Percentiles rank a stretch among this genome's conserved stretches.
Conservation (phyloP, 225 moss, liverwort and hornwort species). For the Ulota crispa region DNA sequence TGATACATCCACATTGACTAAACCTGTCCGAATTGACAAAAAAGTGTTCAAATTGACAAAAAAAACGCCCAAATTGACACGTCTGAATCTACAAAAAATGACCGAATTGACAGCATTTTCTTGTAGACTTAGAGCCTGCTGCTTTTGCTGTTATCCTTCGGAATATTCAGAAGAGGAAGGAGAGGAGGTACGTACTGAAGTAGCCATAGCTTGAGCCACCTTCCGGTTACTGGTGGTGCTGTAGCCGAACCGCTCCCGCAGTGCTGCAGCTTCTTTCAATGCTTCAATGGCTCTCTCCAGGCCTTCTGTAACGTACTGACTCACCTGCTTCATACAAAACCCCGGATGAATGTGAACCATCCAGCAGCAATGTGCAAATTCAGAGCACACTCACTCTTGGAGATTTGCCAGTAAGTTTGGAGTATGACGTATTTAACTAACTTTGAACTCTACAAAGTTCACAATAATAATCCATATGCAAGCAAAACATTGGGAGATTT, state of each 20-base stretch:
- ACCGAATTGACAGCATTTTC: too few relatives aligned
- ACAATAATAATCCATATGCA: too few relatives aligned
- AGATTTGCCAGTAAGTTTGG: neutral
- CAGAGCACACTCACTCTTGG: neutral
- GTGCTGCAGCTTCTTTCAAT: slow-evolving; percentile 75
- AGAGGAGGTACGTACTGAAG: slow-evolving; percentile 56
- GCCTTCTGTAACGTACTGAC: slow-evolving; percentile 80
- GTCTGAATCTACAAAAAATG: too few relatives aligned
- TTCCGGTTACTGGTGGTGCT: slow-evolving; percentile 53
- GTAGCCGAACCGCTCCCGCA: slow-evolving; percentile 69
- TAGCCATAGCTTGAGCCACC: slow-evolving; percentile 78
- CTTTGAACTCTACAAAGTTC: too few relatives aligned
- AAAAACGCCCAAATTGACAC: too few relatives aligned
- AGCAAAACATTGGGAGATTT: too few relatives aligned
- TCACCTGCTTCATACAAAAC: slow-evolving; percentile 54
- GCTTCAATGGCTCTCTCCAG: slow-evolving; percentile 75
- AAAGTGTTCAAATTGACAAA: too few relatives aligned
- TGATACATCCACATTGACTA: too few relatives aligned
- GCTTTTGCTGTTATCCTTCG: neutral
- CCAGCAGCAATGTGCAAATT: neutral
- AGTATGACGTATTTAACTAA: too few relatives aligned
- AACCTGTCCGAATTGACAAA: too few relatives aligned
- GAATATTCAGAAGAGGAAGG: neutral
- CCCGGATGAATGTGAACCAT: neutral
- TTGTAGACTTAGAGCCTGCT: neutral